A percentile compares a stretch with the other conserved stretches of the same genome.
Evolutionary conservation across 495 filamentous ascomycete genomes (phyloP).

Genomic region (Letharia lupina): DNA sequence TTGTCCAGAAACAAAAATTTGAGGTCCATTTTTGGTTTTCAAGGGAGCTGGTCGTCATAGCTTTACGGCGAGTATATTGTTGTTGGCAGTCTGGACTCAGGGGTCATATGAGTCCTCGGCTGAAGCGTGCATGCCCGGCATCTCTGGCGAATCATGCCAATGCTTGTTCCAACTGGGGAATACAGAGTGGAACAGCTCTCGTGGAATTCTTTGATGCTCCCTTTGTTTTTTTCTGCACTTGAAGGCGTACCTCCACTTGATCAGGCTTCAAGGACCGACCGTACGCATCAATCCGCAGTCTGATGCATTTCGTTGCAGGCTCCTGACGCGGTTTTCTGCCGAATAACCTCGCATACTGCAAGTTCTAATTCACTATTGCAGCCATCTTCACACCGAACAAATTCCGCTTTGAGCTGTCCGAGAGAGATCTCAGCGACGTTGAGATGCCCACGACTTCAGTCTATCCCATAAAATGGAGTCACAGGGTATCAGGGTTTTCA

Average conservation of each 20-base stretch:
- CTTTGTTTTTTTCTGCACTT: too few species aligned
- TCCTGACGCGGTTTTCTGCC: too few species aligned
- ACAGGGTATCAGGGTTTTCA: not conserved
- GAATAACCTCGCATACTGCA: too few species aligned
- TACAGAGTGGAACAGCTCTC: not conserved
- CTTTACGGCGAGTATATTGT: not conserved
- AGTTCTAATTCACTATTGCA: too few species aligned
- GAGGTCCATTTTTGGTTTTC: not conserved
- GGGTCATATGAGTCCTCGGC: not conserved
- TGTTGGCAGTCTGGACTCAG: not conserved
- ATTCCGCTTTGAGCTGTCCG: too few species aligned
- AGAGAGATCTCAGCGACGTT: too few species aligned
- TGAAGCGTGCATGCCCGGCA: not conserved
- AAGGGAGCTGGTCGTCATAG: not conserved
- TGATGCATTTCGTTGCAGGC: too few species aligned
- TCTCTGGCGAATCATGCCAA: too few species aligned
- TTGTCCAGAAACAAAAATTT: not conserved
- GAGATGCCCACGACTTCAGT: not conserved
- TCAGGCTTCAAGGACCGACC: not conserved
- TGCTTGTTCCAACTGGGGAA: not conserved
- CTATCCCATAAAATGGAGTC: not conserved
- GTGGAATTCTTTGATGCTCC: too few species aligned
- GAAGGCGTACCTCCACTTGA: not conserved
- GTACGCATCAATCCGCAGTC: too few species aligned
- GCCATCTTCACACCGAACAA: too few species aligned